phyloP scores from a whole-genome alignment of 805 yeast genomes.

The Kazachstania psychrophila region DNA sequence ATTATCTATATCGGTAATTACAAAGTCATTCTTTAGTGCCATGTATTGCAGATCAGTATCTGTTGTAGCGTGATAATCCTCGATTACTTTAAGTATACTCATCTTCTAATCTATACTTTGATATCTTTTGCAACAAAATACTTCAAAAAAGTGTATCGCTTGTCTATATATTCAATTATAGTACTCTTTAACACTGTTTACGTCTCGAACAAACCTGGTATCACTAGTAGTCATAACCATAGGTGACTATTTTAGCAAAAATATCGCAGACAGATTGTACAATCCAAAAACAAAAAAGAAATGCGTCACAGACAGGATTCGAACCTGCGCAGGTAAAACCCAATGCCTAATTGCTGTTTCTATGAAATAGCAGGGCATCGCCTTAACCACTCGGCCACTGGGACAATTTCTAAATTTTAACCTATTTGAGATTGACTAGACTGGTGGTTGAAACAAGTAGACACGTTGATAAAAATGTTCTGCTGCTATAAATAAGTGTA shows the following conservation, averaged over 20 bases:
- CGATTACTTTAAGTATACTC: conserved; percentile 8
- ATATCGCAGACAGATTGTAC: too few species aligned
- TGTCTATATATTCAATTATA: too few species aligned
- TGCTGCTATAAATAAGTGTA: too few species aligned
- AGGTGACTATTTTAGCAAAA: too few species aligned
- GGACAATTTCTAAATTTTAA: conserved; percentile 27
- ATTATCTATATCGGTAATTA: conserved; percentile 58
- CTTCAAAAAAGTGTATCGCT: neutral
- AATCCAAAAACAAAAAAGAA: conserved; percentile 40
- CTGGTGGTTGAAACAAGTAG: too few species aligned
- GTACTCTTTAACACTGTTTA: too few species aligned
- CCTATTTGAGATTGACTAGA: neutral
- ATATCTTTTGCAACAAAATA: too few species aligned
- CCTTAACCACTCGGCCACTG: conserved; percentile 94
- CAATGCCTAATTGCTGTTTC: conserved; percentile 61
- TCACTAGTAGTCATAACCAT: too few species aligned
- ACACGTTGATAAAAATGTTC: neutral
- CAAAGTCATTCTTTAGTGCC: conserved; percentile 85
- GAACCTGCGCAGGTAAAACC: conserved; percentile 97
- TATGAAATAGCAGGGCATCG: conserved; percentile 71
- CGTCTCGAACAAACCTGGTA: too few species aligned
- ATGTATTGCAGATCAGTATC: conserved; percentile 26
- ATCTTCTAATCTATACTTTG: too few species aligned
- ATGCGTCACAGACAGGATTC: conserved; percentile 98
- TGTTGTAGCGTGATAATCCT: conserved; percentile 12